Base-by-base conservation (phyloP, 2,329 filamentous ascomycete species). In the Leptographium lundbergii region DNA sequence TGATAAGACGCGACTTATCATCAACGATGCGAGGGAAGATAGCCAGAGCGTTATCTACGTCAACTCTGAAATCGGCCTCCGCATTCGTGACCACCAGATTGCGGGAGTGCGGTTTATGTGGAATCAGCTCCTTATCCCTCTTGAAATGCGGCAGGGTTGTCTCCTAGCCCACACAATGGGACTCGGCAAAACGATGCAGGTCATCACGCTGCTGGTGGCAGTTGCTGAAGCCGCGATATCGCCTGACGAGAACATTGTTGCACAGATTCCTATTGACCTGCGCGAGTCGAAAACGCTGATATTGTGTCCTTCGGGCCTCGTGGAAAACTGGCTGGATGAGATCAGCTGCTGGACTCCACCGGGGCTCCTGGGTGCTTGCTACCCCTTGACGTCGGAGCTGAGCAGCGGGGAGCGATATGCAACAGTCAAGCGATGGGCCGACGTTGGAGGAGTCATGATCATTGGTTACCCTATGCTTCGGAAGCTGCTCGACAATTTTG, bases 131-230 rank as follows among this genome's bases (percentile, higher is more conserved):
- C 81, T 92, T 6, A 77, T 79, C 36, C 79, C 84, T 59, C 69
- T 74, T 1, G 73, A 77, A 4, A 73, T 75, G 6, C 77, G 78
- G 22, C 85, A 91, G 69, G 91, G 91, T 2, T 95, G 89, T 67
- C 77, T 95, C 14, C 76, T 96, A 24, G 88, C 91, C 6, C 91
- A 96, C 69, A 89, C 88, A 0, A 96, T 96, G 91, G 91, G 91
- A 1, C 73, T 96, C 2, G 91, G 91, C 19, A 96, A 96, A 73
- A 95, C 91, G 0, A 90, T 95, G 85, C 91, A 96, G 73, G 82
- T 90, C 6, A 89, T 96, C 61, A 88, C 89, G 0, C 74, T 96
- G n/a, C 78, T 96, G 6, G 79, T 88, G 19, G 85, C 88, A 0
- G 81, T 96, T 61, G 77, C 84, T 5, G 80, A 88, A 64, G 82